Conservation (phyloP, 2,329 filamentous ascomycete genomes). For the Epichloe sp. region DNA sequence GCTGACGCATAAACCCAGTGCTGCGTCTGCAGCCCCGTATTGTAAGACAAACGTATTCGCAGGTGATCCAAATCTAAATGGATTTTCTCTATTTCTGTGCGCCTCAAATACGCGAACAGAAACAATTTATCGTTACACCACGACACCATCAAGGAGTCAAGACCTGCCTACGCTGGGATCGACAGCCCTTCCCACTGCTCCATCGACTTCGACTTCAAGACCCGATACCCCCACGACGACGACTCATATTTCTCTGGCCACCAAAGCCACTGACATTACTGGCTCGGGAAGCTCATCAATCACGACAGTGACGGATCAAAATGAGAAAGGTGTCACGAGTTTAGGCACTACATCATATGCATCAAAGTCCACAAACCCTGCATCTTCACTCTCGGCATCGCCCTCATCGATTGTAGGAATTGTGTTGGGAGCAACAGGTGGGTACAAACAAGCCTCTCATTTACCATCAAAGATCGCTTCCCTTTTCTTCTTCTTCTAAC, state of each 20-base stretch:
- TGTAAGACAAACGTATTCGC: conserved; percentile 13
- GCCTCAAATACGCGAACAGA: conserved; percentile 9
- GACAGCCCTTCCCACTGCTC: background rate
- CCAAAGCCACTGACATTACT: background rate
- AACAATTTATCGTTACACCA: conserved; percentile 9
- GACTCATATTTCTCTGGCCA: background rate
- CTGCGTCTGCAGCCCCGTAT: conserved; percentile 7
- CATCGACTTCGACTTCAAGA: background rate
- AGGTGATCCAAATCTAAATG: conserved; percentile 5
- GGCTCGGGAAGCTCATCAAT: background rate
- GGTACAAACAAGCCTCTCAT: background rate
- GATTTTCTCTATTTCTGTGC: conserved; percentile 12
- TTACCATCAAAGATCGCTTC: background rate
- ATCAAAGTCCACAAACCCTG: background rate
- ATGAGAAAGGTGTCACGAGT: background rate
- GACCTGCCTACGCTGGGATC: background rate
- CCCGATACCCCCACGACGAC: background rate
- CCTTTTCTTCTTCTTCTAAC: background rate
- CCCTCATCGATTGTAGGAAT: conserved; percentile 4
- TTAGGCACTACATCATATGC: background rate
- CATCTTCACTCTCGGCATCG: background rate
- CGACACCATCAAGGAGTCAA: background rate
- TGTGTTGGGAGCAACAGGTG: conserved; percentile 8
- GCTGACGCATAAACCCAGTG: conserved; percentile 3
- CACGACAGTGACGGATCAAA: background rate